phyloP scores from a whole-genome alignment of 768 basidiomycete genomes.

The Leccinum longicurvipes region DNA sequence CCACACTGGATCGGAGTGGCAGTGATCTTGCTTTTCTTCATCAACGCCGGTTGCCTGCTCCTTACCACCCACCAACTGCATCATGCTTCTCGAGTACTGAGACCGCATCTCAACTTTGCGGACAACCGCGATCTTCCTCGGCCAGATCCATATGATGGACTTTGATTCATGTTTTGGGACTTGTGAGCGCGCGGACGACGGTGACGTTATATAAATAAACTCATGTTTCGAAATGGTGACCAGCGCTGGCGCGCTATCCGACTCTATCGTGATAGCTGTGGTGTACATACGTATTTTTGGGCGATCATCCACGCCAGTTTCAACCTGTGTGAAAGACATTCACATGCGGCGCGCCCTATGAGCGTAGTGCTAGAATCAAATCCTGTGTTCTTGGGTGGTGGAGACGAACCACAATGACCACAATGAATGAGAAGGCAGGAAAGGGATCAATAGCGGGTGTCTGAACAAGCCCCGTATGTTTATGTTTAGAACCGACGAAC shows the following conservation, averaged over 20 bases:
- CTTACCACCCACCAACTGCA: constrained; percentile 14
- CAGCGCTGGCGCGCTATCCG: background rate
- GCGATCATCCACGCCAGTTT: background rate
- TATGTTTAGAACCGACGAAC: background rate
- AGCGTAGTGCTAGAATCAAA: background rate
- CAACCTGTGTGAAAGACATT: background rate
- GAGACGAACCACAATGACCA: background rate
- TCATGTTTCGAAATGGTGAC: background rate
- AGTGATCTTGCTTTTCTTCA: constrained; percentile 18
- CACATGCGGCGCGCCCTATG: background rate
- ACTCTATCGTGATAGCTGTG: background rate
- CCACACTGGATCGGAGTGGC: constrained; percentile 14
- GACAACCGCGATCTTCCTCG: constrained; percentile 29
- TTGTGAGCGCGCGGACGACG: background rate
- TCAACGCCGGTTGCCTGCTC: constrained; percentile 25
- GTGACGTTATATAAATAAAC: background rate
- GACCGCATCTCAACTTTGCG: constrained; percentile 14
- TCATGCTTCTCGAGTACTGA: constrained; percentile 15
- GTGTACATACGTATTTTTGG: constrained; percentile 5
- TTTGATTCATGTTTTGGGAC: constrained; percentile 10
- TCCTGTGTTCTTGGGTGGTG: constrained; percentile 2
- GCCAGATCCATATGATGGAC: constrained; percentile 30
- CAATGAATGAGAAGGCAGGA: background rate
- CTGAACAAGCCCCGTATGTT: background rate
- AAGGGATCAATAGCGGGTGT: background rate